phyloP scores from a whole-genome alignment of 306 rosid species.

The Glycine latifolia region DNA sequence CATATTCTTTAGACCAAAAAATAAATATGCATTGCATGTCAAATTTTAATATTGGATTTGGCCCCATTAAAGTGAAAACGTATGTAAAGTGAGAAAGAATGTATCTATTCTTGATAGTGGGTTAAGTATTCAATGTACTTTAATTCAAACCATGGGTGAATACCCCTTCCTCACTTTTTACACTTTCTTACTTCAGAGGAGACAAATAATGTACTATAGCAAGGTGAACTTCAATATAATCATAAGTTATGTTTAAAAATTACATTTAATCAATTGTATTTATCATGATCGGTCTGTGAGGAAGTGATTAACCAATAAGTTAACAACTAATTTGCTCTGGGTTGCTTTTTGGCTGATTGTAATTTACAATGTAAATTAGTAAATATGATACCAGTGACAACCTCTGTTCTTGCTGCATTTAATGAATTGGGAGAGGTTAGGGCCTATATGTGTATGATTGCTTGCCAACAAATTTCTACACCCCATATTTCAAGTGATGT shows the following conservation, averaged over 20 bases:
- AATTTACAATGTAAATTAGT: neutral
- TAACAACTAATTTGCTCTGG: neutral
- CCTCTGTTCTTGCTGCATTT: neutral
- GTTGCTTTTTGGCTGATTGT: neutral
- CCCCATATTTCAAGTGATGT: neutral
- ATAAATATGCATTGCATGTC: neutral
- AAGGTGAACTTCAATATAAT: neutral
- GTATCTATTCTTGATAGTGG: neutral
- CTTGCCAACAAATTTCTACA: neutral
- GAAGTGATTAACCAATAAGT: neutral
- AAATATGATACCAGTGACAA: neutral
- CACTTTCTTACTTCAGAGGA: neutral
- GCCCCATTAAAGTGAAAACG: neutral
- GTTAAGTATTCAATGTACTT: neutral
- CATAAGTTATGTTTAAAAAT: neutral
- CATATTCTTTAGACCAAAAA: conserved; percentile 2
- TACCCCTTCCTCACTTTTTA: neutral
- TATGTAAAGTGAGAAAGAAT: neutral
- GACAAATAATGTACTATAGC: neutral
- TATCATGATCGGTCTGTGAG: neutral
- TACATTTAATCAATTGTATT: neutral
- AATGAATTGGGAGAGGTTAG: neutral
- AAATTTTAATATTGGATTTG: conserved; percentile 11
- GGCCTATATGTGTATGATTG: neutral
- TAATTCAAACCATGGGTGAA: neutral